phyloP scores from a whole-genome alignment of 495 filamentous ascomycete genomes.

The Durotheca rogersii region DNA sequence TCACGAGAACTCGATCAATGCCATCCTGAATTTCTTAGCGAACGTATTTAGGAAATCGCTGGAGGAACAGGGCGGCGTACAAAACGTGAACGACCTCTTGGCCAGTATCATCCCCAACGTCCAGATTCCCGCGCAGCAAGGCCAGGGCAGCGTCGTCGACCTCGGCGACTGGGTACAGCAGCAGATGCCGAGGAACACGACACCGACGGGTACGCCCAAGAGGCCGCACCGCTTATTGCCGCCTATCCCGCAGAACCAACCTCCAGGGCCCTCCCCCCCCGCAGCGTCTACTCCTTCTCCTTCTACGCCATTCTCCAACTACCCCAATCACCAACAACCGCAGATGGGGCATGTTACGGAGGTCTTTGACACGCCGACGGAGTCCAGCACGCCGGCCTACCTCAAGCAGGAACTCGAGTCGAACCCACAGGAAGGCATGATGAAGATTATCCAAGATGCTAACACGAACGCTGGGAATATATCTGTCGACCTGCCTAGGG shows the following conservation, averaged over 20 bases:
- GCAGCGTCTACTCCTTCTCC: conserved; percentile 23
- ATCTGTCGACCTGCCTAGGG: conserved; percentile 68
- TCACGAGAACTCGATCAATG: conserved; percentile 97
- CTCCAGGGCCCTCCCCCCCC: conserved; percentile 29
- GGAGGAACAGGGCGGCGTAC: conserved; percentile 59
- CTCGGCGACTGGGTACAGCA: conserved; percentile 63
- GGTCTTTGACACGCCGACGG: conserved; percentile 45
- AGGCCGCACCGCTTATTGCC: conserved; percentile 49
- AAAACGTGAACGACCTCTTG: conserved; percentile 71
- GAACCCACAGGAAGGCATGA: conserved; percentile 70
- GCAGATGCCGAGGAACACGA: conserved; percentile 40
- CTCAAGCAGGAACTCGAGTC: conserved; percentile 50
- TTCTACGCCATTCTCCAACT: conserved; percentile 32
- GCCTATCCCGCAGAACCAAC: conserved; percentile 42
- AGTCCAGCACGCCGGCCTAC: conserved; percentile 41
- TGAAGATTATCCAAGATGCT: conserved; percentile 80
- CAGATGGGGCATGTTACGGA: conserved; percentile 51
- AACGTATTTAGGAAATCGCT: conserved; percentile 84
- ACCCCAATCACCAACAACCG: conserved; percentile 32
- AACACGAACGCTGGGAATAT: conserved; percentile 62
- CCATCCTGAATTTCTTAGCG: conserved; percentile 93
- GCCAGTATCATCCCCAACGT: conserved; percentile 65
- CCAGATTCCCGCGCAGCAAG: conserved; percentile 46
- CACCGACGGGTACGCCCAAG: conserved; percentile 45
- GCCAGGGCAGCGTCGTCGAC: conserved; percentile 69